Base-by-base conservation (phyloP, 768 basidiomycete genomes). In the Collybia nuda region DNA sequence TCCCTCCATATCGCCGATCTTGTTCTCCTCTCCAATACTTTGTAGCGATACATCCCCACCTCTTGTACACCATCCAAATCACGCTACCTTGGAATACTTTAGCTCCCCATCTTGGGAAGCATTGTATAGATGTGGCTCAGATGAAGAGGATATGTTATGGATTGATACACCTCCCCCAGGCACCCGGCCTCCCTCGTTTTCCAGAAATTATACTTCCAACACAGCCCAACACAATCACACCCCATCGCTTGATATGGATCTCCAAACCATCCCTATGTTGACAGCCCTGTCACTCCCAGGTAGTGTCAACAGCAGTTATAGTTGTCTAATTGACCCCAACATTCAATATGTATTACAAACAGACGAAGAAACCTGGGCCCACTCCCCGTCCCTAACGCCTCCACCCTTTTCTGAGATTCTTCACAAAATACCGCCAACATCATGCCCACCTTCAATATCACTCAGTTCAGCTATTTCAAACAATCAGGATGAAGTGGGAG, bases 91-190 rank as follows among this genome's bases (percentile, higher is more conserved):
- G 3, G 24, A 60, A 19, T 54, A 56, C 39, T 56, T 48, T 32
- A 52, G 35, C 44, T 62, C 62, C 18, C 60, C 57, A 1, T 65
- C 61, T 42, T 62, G 61, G 62, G 65, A 64, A 37, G 62, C 67
- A 11, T 64, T 65, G 4, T 61, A 64, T 40, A 58, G 56, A 32
- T 58, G 55, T 29, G 52, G 55, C 1, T 49, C 59, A 19, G 43
- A 58, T 35, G 55, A 56, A 37, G 37, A 53, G n/a, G 50, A 54
- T 7, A 26, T 3, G 24, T 7, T 26, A 7, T 7, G 7, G 24
- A 26, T 26, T 7, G 24, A 3, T 8, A 50, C 50, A 11, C 26
- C 53, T 3, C 47, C 44, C 35, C 8, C 47, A 48, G 36, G 47
- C 40, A 39, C 53, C 14, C 54, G 53, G 39, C 58, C 55, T 37